phyloP scores from a whole-genome alignment of 768 basidiomycete species.

The Coprinopsis strossmayeri region DNA sequence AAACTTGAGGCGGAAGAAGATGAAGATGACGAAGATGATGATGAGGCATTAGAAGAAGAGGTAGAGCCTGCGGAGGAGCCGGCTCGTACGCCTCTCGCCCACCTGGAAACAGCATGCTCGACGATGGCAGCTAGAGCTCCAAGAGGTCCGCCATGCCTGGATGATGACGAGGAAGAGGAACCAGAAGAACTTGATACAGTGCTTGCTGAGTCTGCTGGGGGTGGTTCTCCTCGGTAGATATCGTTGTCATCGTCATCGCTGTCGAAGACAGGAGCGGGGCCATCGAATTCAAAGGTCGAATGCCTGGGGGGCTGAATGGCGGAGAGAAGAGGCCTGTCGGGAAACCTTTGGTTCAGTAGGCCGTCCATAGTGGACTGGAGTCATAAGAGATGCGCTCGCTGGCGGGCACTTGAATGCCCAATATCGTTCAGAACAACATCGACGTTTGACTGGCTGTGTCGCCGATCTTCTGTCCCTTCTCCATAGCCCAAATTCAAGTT shows the following conservation, averaged over 20 bases:
- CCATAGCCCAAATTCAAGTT: background rate
- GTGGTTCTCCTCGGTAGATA: slow-evolving; percentile 53
- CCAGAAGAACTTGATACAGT: slow-evolving; percentile 34
- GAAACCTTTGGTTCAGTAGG: background rate
- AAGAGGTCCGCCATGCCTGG: slow-evolving; percentile 33
- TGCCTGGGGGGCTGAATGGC: background rate
- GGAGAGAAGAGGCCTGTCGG: background rate
- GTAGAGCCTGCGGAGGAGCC: slow-evolving; percentile 32
- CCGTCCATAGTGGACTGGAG: background rate
- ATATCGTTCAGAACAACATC: background rate
- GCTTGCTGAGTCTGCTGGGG: slow-evolving; percentile 25
- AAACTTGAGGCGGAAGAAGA: slow-evolving; percentile 38
- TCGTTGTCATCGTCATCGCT: slow-evolving; percentile 28
- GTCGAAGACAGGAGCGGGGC: slow-evolving; percentile 10
- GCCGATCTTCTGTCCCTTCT: background rate
- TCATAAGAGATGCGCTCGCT: slow-evolving; percentile 7
- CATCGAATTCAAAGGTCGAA: background rate
- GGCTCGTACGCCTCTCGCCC: slow-evolving; percentile 42
- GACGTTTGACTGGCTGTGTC: background rate
- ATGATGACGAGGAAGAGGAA: slow-evolving; percentile 35
- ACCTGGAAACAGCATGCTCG: slow-evolving; percentile 65
- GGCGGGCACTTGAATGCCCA: background rate
- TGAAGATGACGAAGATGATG: slow-evolving; percentile 29
- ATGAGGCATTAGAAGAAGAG: slow-evolving; percentile 30
- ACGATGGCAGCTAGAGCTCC: slow-evolving; percentile 55